Percentiles rank a stretch among this genome's conserved stretches.
These are phyloP conservation scores for Saturnispora quitensis DNA, from an alignment of 805 yeast genomes.

Conservation along the genomic window DNA sequence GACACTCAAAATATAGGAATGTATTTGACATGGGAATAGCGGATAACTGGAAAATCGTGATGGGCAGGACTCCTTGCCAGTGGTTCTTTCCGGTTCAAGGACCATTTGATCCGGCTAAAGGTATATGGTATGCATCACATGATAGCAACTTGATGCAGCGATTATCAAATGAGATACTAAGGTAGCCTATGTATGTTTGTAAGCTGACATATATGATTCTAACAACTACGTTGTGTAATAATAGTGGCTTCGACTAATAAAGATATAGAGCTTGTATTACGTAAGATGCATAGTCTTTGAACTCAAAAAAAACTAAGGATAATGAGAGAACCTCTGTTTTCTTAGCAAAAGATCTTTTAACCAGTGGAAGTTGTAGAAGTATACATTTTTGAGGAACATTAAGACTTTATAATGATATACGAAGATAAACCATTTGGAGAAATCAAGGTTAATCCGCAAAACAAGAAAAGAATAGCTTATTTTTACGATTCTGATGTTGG, in stretches of 20 bases:
- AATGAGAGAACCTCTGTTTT: background rate
- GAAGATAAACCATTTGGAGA: constrained; percentile 57
- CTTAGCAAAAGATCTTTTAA: background rate
- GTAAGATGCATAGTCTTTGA: background rate
- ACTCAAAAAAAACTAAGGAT: background rate
- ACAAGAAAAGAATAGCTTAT: constrained; percentile 60
- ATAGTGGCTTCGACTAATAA: background rate
- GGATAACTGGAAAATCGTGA: constrained; percentile 56
- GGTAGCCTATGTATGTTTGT: background rate
- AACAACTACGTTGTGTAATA: background rate
- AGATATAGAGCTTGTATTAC: background rate
- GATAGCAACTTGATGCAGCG: constrained; percentile 10
- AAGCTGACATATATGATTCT: background rate
- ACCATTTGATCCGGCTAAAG: constrained; percentile 27
- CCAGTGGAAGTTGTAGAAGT: background rate
- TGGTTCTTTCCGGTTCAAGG: constrained; percentile 60
- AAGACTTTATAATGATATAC: constrained; percentile 30
- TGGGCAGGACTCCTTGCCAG: constrained; percentile 59
- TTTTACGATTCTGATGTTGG: constrained; percentile 91
- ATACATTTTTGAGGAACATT: background rate
- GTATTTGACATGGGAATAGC: constrained; percentile 64
- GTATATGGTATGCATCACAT: constrained; percentile 44
- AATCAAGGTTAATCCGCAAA: constrained; percentile 44
- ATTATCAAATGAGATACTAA: constrained; percentile 3
- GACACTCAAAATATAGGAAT: constrained; percentile 36